Base-by-base conservation (phyloP, 129 eudicot genomes). In the Centaurea solstitialis region DNA sequence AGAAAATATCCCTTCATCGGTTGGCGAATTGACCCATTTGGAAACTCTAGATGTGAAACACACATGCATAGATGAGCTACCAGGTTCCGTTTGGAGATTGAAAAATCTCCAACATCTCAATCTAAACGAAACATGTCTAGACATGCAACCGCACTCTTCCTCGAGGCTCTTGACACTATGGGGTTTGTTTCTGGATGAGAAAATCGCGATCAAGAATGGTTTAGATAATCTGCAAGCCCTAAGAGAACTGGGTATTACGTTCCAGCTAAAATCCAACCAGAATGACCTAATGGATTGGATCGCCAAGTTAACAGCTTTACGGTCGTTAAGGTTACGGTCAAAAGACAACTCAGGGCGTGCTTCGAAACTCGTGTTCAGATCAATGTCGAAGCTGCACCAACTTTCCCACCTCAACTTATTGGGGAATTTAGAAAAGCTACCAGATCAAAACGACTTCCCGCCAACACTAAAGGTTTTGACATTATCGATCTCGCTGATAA, bases 1-100 rank as follows among this genome's bases (percentile, higher is more conserved):
- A 70, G 91, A 90, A 43, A 57, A 18, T 41, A 83, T 87, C 45
- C 94, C 91, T 15, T 4, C 66, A 83, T 87, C 94, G n/a, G 83
- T 90, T 0, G 91, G 89, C 15, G 80, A 82, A 23, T 59, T 90
- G 80, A 68, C 84, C 47, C 75, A 80, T 47, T 88, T 90, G 15
- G 93, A 87, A 67, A 90, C 91, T 0, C 70, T 90, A 59, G 93
- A 90, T 78, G 33, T 90, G 35, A 90, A 89, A 81, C 89, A 80
- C 61, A 89, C 93, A 11, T 20, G 82, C 72, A 85, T 89, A 30
- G 88, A 76, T 26, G 80, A 43, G 28, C 79, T 87, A 5, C 93
- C 93, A n/a, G 45, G 73, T 50, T 89, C 90, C 67, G 66, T 85
- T 30, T 89, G 89, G 89, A 86, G 76, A 80, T 9, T 79, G 41